Evolutionary conservation across 495 filamentous ascomycete genomes (phyloP).

Genomic region (Aspergillus egyptiacus): DNA sequence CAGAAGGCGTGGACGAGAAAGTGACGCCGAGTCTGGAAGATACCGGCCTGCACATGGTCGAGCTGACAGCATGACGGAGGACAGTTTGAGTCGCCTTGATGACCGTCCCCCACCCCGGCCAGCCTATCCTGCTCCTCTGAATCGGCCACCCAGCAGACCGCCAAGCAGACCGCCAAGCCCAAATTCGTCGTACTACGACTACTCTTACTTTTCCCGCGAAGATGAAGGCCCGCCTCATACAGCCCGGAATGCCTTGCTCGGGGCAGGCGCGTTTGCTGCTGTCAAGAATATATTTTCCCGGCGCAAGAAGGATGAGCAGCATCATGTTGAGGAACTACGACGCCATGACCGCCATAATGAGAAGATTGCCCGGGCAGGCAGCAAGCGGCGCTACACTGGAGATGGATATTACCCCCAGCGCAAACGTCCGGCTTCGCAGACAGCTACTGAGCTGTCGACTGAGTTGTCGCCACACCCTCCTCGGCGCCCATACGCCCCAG

Average conservation of each 20-base stretch:
- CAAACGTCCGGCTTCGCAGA: conserved; percentile 42
- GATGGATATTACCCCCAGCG: conserved; percentile 56
- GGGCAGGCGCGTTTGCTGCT: conserved; percentile 60
- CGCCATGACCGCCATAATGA: conserved; percentile 55
- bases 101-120: conserved; percentile 39
- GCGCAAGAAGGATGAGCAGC: conserved; percentile 59
- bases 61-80: conserved; percentile 39
- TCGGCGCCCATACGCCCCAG: conserved; percentile 27
- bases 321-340: conserved; percentile 55
- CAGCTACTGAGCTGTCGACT: conserved; percentile 41
- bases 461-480: conserved; percentile 34
- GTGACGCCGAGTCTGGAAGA: conserved; percentile 49
- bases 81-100: conserved; percentile 38
- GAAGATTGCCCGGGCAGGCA: conserved; percentile 47
- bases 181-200: conserved; percentile 38
- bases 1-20: conserved; percentile 49
- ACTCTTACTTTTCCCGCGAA: conserved; percentile 38
- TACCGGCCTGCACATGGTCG: conserved; percentile 42
- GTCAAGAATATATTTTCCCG: conserved; percentile 60
- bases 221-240: conserved; percentile 41
- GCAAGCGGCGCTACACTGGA: conserved; percentile 49
- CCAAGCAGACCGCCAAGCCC: conserved; percentile 30
- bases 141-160: conserved; percentile 34
- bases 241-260: conserved; percentile 58
- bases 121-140: conserved; percentile 34